Conservation (phyloP, 2,329 filamentous ascomycete species). For the Pseudogymnoascus sp. region DNA sequence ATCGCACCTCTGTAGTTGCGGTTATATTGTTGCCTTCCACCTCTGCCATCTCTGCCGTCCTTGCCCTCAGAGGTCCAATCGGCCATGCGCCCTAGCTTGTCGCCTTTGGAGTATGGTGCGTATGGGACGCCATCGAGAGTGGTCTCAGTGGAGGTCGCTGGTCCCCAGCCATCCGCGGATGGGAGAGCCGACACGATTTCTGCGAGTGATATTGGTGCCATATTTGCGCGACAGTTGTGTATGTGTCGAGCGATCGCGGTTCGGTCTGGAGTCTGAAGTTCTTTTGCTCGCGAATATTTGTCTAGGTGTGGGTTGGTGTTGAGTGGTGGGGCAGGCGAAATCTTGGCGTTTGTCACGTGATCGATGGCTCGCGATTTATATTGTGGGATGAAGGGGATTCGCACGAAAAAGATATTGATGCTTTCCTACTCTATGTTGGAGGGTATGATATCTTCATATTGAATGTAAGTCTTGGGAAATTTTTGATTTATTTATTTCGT, state of each 20-base stretch:
- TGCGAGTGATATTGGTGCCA: conserved; percentile 51
- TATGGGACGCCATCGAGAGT: conserved; percentile 93
- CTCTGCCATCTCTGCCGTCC: conserved; percentile 63
- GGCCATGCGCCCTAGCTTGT: conserved; percentile 98
- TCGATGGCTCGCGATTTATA: not conserved
- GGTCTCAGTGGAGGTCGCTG: conserved; percentile 72
- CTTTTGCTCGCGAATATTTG: conserved; percentile 13
- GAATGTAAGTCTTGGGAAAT: not conserved
- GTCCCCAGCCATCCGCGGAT: conserved; percentile 80
- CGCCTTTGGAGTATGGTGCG: conserved; percentile 95
- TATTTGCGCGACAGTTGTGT: conserved; percentile 30
- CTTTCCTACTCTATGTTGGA: not conserved
- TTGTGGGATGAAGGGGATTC: not conserved
- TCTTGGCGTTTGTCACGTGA: conserved; percentile 9
- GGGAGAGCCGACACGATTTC: conserved; percentile 67
- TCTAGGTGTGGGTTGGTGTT: conserved; percentile 12
- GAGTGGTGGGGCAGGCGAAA: conserved; percentile 12
- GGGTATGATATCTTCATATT: not conserved
- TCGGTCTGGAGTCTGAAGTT: conserved; percentile 9
- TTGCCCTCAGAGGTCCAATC: conserved; percentile 95
- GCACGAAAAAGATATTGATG: not conserved
- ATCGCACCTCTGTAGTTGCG: conserved; percentile 80
- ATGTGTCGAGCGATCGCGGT: conserved; percentile 13
- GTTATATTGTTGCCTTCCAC: conserved; percentile 82
- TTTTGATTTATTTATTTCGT: not conserved